Percentiles rank a stretch among this genome's conserved stretches.
Evolutionary conservation across 805 yeast genomes (phyloP).

Genomic region (Ogataea kodamae): DNA sequence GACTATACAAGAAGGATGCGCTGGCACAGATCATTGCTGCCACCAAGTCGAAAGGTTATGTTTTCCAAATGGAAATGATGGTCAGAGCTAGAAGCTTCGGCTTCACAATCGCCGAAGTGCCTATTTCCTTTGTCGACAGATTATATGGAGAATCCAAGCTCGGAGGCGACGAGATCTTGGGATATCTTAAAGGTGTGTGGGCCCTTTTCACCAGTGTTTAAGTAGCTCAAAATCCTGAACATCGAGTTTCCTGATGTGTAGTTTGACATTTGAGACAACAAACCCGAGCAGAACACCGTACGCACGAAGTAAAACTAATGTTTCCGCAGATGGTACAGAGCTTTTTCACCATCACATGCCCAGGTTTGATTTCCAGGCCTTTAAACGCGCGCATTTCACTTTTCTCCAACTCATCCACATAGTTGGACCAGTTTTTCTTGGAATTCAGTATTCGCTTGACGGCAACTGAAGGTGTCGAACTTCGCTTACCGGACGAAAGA

Average conservation of each 20-base stretch:
- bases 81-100: conserved; percentile 75
- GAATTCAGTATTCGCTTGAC: conserved; percentile 39
- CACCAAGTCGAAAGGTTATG: conserved; percentile 74
- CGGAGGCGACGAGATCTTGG: conserved; percentile 79
- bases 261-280: conserved; percentile 40
- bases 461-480: conserved; percentile 30
- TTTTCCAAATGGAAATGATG: conserved; percentile 87
- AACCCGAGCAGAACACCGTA: conserved; percentile 39
- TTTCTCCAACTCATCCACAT: conserved; percentile 41
- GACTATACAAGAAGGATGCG: conserved; percentile 69
- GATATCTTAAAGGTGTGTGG: conserved; percentile 76
- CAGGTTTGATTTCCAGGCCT: conserved; percentile 32
- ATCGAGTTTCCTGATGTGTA: conserved; percentile 43
- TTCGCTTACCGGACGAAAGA: conserved; percentile 17
- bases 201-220: conserved; percentile 59
- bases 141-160: conserved; percentile 74
- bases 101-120: conserved; percentile 74
- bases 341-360: conserved; percentile 36
- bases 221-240: conserved; percentile 30
- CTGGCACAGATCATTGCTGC: conserved; percentile 62
- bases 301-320: conserved; percentile 38
- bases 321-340: conserved; percentile 47
- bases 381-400: conserved; percentile 31
- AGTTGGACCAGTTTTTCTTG: conserved; percentile 39
- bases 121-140: conserved; percentile 75